Evolutionary conservation across 2,329 filamentous ascomycete genomes (phyloP).

Genomic region (Chrysoporthe cubensis): DNA sequence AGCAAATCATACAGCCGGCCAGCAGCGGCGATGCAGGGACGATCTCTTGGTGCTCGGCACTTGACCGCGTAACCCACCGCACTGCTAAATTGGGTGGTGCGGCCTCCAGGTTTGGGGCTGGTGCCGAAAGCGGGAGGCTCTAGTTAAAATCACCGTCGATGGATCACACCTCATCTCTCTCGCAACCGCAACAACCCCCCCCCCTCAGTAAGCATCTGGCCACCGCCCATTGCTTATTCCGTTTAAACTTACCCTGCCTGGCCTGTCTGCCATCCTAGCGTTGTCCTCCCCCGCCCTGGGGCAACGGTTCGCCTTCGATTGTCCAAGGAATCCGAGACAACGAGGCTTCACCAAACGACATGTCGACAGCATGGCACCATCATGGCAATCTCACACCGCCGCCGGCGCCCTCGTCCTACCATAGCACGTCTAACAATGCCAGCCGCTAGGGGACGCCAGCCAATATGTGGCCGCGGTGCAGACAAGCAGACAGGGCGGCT

Average conservation of each 20-base stretch:
- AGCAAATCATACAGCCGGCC: slow-evolving; percentile 18
- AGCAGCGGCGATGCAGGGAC: slow-evolving; percentile 21
- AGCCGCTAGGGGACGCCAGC: not conserved
- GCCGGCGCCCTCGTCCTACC: no score
- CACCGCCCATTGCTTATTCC: slow-evolving; percentile 21
- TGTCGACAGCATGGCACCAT: not conserved
- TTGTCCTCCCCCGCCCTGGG: not conserved
- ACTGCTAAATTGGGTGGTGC: not conserved
- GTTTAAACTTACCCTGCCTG: slow-evolving; percentile 19
- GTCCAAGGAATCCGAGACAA: not conserved
- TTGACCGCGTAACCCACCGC: slow-evolving; percentile 16
- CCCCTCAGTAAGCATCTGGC: not conserved
- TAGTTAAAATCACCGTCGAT: not conserved
- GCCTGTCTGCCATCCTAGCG: slow-evolving; percentile 5
- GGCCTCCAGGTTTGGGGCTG: not conserved
- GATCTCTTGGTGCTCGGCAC: slow-evolving; percentile 27
- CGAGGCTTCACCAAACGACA: not conserved
- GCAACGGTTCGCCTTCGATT: not conserved
- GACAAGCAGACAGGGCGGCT: not conserved
- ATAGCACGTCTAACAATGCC: not conserved
- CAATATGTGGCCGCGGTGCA: not conserved
- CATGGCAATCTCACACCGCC: not conserved
- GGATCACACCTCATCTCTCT: not conserved
- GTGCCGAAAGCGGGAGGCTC: slow-evolving; percentile 17
- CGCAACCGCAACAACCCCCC: not conserved